Conservation (phyloP, 768 basidiomycete genomes). For the Trametopsis cervina region DNA sequence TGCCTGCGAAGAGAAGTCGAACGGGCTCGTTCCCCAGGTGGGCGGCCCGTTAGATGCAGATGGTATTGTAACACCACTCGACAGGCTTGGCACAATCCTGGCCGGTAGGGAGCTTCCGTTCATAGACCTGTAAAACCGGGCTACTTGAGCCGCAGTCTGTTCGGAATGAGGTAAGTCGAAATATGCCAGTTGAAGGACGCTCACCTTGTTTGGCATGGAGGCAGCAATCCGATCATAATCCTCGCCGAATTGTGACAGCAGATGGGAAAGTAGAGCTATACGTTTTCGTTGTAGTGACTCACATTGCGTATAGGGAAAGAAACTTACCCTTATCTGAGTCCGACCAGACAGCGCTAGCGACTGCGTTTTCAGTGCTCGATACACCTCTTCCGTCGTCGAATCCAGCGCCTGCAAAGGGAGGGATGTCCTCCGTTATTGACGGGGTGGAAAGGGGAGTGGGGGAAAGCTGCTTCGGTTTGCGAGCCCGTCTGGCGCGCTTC, state of each 20-base stretch:
- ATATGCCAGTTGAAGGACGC: slow-evolving; percentile 6
- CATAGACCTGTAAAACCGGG: too few species aligned
- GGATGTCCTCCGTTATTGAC: slow-evolving; percentile 15
- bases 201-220: slow-evolving; percentile 56
- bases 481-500: slow-evolving; percentile 24
- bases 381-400: slow-evolving; percentile 22
- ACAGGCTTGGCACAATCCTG: too few species aligned
- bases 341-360: slow-evolving; percentile 56
- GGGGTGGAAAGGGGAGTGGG: slow-evolving; percentile 14
- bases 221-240: slow-evolving; percentile 67
- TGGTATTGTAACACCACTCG: too few species aligned
- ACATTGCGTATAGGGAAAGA: slow-evolving; percentile 4
- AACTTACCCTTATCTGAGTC: slow-evolving; percentile 57
- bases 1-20: too few species aligned
- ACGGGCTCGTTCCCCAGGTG: too few species aligned
- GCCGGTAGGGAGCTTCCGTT: too few species aligned
- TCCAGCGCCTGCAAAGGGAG: slow-evolving; percentile 22
- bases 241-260: slow-evolving; percentile 56
- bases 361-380: too few species aligned
- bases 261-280: slow-evolving; percentile 42
- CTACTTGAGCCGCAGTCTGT: slow-evolving; percentile 52
- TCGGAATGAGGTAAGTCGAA: slow-evolving; percentile 5
- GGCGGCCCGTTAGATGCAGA: too few species aligned
- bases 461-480: slow-evolving; percentile 21
- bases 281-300: background rate